Conservation (phyloP, 345 rosid species). For the Ceriops zippeliana region DNA sequence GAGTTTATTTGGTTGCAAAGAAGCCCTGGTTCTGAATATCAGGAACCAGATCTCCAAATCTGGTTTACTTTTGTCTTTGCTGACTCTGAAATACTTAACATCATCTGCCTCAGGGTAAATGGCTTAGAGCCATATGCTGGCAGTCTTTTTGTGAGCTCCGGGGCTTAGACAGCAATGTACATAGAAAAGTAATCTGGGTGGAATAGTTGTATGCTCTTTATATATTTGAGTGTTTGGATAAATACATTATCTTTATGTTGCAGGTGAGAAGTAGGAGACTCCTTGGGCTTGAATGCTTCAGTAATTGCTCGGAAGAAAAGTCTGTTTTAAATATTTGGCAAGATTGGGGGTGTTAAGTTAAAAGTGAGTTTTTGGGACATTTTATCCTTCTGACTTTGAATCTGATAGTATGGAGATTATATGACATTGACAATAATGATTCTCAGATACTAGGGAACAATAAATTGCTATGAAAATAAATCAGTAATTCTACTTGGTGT, state of each 20-base stretch:
- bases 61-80: slow-evolving; percentile 18
- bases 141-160: slow-evolving; percentile 19
- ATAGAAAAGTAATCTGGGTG: not conserved
- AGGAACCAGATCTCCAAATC: not conserved
- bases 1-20: too few species aligned
- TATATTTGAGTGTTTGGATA: not conserved
- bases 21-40: too few species aligned
- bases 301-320: not conserved
- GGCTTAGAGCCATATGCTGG: slow-evolving; percentile 22
- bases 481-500: too few species aligned
- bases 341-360: not conserved
- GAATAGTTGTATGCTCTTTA: not conserved
- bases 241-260: not conserved
- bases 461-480: too few species aligned
- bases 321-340: not conserved
- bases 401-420: too few species aligned
- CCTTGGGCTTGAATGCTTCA: not conserved
- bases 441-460: too few species aligned
- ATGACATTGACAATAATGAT: too few species aligned
- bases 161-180: slow-evolving; percentile 22
- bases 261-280: not conserved
- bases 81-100: slow-evolving; percentile 22
- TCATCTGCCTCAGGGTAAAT: slow-evolving; percentile 28
- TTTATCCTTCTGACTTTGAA: not conserved
- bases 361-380: not conserved